Conservation (phyloP, 495 filamentous ascomycete genomes). For the Xylaria longipes region DNA sequence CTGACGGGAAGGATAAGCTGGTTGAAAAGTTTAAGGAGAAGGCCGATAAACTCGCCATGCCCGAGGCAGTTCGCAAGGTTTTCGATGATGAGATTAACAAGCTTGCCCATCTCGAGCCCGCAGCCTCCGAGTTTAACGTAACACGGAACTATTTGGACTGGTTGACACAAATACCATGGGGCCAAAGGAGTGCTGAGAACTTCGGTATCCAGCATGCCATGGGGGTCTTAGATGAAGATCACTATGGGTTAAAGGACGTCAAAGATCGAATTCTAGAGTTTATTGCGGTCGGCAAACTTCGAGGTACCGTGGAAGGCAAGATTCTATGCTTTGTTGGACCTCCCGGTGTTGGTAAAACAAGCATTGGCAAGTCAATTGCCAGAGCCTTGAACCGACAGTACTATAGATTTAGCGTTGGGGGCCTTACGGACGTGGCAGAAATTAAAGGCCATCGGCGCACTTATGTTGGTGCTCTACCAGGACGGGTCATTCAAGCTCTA, state of each 20-base stretch:
- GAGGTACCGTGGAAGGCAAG: conserved; percentile 97
- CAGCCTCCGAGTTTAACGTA: conserved; percentile 97
- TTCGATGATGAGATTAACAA: conserved; percentile 99
- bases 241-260: conserved; percentile 96
- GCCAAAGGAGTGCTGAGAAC: conserved; percentile 93
- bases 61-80: conserved; percentile 92
- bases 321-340: conserved; percentile 98
- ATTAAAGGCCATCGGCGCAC: conserved; percentile 98
- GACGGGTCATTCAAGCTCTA: conserved; percentile 95
- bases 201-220: conserved; percentile 92
- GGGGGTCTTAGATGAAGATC: conserved; percentile 92
- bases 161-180: conserved; percentile 98
- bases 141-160: conserved; percentile 99
- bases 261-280: conserved; percentile 99
- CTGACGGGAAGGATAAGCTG: conserved; percentile 96
- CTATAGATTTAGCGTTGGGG: conserved; percentile 97
- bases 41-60: conserved; percentile 93
- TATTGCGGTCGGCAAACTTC: conserved; percentile 96
- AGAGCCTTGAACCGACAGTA: conserved; percentile 93
- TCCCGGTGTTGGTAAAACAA: conserved; percentile 95
- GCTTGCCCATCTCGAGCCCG: conserved; percentile 89
- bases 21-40: conserved; percentile 98
- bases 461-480: conserved; percentile 95
- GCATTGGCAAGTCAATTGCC: conserved; percentile 97
- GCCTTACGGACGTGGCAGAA: conserved; percentile 97